Percentiles rank a stretch among this genome's conserved stretches.
Evolutionary conservation across 73 alveolate genomes (phyloP).

Genomic region (Tetrahymena malaccensis): DNA sequence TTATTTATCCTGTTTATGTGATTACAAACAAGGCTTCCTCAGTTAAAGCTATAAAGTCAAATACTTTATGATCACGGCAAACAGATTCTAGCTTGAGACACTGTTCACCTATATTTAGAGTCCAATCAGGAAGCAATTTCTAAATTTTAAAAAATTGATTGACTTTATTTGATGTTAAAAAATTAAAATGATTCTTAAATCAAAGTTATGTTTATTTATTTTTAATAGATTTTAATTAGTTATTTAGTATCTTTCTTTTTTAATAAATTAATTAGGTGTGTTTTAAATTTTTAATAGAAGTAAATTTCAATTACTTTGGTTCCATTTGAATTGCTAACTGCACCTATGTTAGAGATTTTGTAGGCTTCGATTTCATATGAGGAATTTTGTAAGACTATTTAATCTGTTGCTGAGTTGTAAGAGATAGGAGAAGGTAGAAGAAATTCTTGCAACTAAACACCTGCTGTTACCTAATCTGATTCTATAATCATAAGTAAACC

Average conservation of each 20-base stretch:
- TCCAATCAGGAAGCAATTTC: constrained; percentile 31
- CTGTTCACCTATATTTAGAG: constrained; percentile 24
- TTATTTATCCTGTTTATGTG: not conserved
- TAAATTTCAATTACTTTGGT: not conserved
- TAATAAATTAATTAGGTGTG: no score
- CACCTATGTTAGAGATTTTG: constrained; percentile 18
- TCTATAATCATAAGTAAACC: constrained; percentile 23
- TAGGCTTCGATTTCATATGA: constrained; percentile 33
- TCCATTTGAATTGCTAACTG: not conserved
- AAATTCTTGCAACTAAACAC: constrained; percentile 10
- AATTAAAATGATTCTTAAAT: not conserved
- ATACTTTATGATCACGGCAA: not conserved
- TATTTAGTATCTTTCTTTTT: not conserved
- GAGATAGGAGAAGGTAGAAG: constrained; percentile 29
- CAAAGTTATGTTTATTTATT: not conserved
- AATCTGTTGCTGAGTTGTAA: not conserved
- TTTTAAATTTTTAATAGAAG: not conserved
- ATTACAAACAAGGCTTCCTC: constrained; percentile 15
- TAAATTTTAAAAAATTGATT: not conserved
- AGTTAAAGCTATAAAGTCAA: not conserved
- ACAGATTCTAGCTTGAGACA: constrained; percentile 8
- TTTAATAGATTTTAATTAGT: not conserved
- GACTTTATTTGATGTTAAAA: no score
- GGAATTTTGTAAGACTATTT: constrained; percentile 12
- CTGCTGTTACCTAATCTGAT: constrained; percentile 7